These are phyloP conservation scores for Eutrema salsugineum DNA, from an alignment of 441 rosid genomes.

Conservation along the genomic window DNA sequence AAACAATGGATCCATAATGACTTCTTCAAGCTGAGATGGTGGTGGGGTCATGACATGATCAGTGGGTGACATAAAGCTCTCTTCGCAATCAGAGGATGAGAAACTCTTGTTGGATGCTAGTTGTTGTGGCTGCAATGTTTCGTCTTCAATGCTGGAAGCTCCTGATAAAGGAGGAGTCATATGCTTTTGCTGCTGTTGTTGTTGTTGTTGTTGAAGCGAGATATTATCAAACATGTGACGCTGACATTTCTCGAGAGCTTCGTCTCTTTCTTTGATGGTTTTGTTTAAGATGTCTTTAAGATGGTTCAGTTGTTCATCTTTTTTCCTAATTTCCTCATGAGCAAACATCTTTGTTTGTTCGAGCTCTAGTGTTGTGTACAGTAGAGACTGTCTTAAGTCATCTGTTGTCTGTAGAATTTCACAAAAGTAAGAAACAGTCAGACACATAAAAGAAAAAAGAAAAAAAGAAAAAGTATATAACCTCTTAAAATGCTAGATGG, in stretches of 20 bases:
- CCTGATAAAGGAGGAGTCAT: constrained; percentile 37
- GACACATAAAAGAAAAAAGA: background rate
- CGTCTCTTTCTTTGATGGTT: constrained; percentile 54
- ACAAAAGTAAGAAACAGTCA: background rate
- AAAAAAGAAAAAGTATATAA: constrained; percentile 8
- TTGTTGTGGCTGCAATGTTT: constrained; percentile 30
- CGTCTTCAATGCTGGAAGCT: constrained; percentile 61
- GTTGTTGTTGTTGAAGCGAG: constrained; percentile 21
- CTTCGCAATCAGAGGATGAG: constrained; percentile 79
- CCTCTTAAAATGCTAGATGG: background rate
- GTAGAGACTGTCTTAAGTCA: constrained; percentile 54
- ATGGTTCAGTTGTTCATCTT: constrained; percentile 51
- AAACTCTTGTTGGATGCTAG: constrained; percentile 51
- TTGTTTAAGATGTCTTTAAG: constrained; percentile 44
- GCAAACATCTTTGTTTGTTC: constrained; percentile 53
- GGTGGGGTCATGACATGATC: constrained; percentile 16
- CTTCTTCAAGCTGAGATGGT: constrained; percentile 35
- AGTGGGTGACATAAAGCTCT: constrained; percentile 76
- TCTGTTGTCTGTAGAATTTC: constrained; percentile 53
- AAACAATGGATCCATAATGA: constrained; percentile 23
- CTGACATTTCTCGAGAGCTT: constrained; percentile 48
- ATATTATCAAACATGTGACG: constrained; percentile 41
- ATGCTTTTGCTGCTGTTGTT: constrained; percentile 32
- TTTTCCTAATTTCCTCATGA: constrained; percentile 55
- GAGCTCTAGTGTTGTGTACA: constrained; percentile 50